Evolutionary conservation across 1,284 basidiomycete genomes (phyloP).

Genomic region (Porphyrellus sp.): DNA sequence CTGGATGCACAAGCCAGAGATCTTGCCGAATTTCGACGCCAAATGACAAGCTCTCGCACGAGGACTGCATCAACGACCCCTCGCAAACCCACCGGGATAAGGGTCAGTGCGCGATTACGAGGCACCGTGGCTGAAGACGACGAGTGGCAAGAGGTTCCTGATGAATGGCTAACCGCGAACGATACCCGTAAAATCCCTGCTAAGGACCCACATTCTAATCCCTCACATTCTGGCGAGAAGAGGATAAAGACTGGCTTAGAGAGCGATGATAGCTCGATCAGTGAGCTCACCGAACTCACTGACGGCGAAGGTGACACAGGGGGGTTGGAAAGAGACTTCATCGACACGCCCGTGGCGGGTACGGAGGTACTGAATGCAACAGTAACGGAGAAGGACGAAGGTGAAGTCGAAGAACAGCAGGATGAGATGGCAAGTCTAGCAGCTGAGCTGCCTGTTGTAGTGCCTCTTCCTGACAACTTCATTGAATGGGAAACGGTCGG

Average conservation of each 20-base stretch:
- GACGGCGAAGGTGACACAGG: slow-evolving; percentile 36
- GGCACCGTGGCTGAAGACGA: slow-evolving; percentile 50
- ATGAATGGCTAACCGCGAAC: slow-evolving; percentile 61
- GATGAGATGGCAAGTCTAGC: neutral
- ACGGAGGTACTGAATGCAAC: slow-evolving; percentile 4
- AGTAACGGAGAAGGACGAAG: neutral
- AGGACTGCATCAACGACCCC: slow-evolving; percentile 16
- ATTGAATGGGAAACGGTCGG: slow-evolving; percentile 83
- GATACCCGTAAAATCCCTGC: slow-evolving; percentile 12
- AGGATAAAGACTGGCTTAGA: slow-evolving; percentile 51
- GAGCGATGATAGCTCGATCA: slow-evolving; percentile 52
- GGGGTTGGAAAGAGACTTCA: slow-evolving; percentile 14
- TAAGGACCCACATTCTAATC: slow-evolving; percentile 15
- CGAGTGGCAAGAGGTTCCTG: slow-evolving; percentile 75
- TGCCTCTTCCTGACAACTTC: slow-evolving; percentile 48
- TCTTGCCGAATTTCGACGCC: slow-evolving; percentile 57
- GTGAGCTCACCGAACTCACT: slow-evolving; percentile 70
- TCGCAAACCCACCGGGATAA: slow-evolving; percentile 50
- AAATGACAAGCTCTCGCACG: slow-evolving; percentile 34
- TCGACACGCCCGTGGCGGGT: slow-evolving; percentile 1
- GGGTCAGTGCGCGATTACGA: slow-evolving; percentile 63
- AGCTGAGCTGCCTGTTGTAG: slow-evolving; percentile 4
- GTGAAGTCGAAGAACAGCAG: slow-evolving; percentile 4
- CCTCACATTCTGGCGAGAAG: slow-evolving; percentile 9
- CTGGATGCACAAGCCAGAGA: slow-evolving; percentile 67